Conservation (phyloP, 108 stramenopile species). For the Cafeteria roenbergensis region DNA sequence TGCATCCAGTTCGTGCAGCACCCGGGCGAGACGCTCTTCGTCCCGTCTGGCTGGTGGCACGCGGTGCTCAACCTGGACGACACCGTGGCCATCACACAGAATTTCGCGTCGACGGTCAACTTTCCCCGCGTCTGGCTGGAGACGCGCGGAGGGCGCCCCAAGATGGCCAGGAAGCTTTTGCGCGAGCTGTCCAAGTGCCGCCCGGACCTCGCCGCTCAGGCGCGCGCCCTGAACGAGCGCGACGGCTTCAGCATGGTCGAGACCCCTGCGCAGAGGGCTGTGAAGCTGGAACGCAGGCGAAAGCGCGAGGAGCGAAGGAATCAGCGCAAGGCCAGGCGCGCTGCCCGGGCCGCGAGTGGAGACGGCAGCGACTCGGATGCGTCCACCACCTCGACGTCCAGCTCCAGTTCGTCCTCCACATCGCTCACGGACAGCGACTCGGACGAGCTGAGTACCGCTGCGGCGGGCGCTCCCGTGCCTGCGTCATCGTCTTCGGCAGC, state of each 20-base stretch:
- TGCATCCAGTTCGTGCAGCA: conserved; percentile 80
- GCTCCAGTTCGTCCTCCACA: too few species aligned
- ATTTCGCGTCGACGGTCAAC: conserved; percentile 75
- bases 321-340: too few species aligned
- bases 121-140: conserved; percentile 81
- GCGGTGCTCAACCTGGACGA: conserved; percentile 86
- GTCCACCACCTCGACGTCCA: too few species aligned
- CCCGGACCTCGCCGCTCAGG: not conserved
- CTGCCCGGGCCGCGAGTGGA: too few species aligned
- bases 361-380: too few species aligned
- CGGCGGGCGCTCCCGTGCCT: too few species aligned
- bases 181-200: not conserved
- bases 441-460: too few species aligned
- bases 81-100: conserved; percentile 88
- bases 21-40: conserved; percentile 83
- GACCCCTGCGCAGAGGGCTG: not conserved
- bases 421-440: too few species aligned
- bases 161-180: conserved; percentile 78
- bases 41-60: conserved; percentile 96
- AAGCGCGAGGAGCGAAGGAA: too few species aligned
- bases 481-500: too few species aligned
- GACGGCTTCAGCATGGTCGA: not conserved
- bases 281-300: too few species aligned
- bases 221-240: not conserved
- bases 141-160: conserved; percentile 72